Evolutionary conservation across 1,284 basidiomycete species (phyloP).

Genomic region (Tylopilus sp.): DNA sequence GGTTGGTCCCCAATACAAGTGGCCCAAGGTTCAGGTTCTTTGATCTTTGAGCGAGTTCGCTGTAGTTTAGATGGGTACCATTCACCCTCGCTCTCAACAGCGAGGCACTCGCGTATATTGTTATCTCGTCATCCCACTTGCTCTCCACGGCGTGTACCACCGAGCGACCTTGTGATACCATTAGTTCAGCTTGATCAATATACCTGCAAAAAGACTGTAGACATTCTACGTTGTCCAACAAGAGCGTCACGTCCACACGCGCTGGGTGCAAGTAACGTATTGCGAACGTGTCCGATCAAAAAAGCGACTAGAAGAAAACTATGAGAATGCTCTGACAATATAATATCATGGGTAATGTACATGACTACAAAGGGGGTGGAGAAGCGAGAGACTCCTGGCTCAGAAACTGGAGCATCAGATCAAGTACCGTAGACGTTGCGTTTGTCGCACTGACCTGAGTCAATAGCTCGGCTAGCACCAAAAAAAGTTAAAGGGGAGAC

Average conservation of each 20-base stretch:
- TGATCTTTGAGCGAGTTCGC: slow-evolving; percentile 31
- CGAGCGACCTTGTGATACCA: slow-evolving; percentile 22
- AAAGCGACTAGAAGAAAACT: slow-evolving; percentile 10
- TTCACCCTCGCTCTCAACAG: slow-evolving; percentile 44
- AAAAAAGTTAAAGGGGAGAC: background rate
- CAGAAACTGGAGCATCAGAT: slow-evolving; percentile 33
- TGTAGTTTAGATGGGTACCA: slow-evolving; percentile 5
- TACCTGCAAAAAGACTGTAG: slow-evolving; percentile 12
- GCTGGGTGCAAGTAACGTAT: slow-evolving; percentile 26
- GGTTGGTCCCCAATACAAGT: slow-evolving; percentile 76
- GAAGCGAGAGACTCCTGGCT: slow-evolving; percentile 58
- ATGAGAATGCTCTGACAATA: slow-evolving; percentile 17
- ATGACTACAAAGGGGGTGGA: slow-evolving; percentile 47
- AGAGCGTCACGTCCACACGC: slow-evolving; percentile 14
- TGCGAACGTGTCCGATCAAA: slow-evolving; percentile 16
- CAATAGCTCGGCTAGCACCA: slow-evolving; percentile 50
- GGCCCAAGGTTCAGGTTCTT: slow-evolving; percentile 72
- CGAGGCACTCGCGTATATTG: slow-evolving; percentile 28
- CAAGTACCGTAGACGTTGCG: slow-evolving; percentile 15
- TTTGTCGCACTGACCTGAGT: slow-evolving; percentile 48
- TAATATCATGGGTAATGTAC: slow-evolving; percentile 25
- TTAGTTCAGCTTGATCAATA: slow-evolving; percentile 8
- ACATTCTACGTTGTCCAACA: slow-evolving; percentile 19
- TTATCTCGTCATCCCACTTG: slow-evolving; percentile 23
- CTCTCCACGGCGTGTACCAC: slow-evolving; percentile 34